Conservation (phyloP, 1,139 yeast species). For the Yamadazyma epiphylla region DNA sequence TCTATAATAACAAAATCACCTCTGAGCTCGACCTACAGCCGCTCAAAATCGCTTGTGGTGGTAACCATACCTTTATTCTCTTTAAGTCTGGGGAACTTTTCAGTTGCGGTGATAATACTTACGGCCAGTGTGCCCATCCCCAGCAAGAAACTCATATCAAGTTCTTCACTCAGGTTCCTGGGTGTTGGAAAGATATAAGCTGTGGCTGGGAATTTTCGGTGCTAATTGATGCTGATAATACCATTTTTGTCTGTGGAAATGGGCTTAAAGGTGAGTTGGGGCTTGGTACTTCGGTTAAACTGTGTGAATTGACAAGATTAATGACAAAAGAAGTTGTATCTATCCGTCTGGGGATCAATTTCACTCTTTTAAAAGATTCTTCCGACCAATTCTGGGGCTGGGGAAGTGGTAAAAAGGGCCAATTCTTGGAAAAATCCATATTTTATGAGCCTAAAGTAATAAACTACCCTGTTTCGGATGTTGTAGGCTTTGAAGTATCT, state of each 20-base stretch:
- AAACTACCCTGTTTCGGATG: conserved; percentile 10
- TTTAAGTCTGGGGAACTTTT: conserved; percentile 49
- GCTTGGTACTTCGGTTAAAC: conserved; percentile 28
- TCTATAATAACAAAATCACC: conserved; percentile 7
- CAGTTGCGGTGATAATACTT: conserved; percentile 57
- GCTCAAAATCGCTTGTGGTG: conserved; percentile 62
- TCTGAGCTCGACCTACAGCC: conserved; percentile 4
- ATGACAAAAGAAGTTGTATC: conserved; percentile 14
- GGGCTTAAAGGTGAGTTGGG: conserved; percentile 82
- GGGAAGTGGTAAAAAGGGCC: conserved; percentile 82
- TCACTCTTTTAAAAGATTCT: conserved; percentile 43
- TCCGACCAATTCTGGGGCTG: conserved; percentile 62
- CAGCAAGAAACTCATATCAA: conserved; percentile 2
- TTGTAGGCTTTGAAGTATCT: conserved; percentile 29
- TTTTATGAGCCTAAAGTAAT: conserved; percentile 26
- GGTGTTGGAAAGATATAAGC: conserved; percentile 40
- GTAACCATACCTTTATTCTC: conserved; percentile 76
- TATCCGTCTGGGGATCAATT: conserved; percentile 52
- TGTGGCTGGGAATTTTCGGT: conserved; percentile 83
- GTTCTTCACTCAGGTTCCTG: conserved; percentile 24
- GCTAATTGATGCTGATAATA: conserved; percentile 37
- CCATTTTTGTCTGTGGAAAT: conserved; percentile 52
- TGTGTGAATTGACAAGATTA: conserved; percentile 14
- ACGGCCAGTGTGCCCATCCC: conserved; percentile 50
- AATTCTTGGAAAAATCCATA: conserved; percentile 38